Percentiles rank a stretch among this genome's conserved stretches.
Conservation (phyloP, 2,329 filamentous ascomycete species). For the Nemania abortiva region DNA sequence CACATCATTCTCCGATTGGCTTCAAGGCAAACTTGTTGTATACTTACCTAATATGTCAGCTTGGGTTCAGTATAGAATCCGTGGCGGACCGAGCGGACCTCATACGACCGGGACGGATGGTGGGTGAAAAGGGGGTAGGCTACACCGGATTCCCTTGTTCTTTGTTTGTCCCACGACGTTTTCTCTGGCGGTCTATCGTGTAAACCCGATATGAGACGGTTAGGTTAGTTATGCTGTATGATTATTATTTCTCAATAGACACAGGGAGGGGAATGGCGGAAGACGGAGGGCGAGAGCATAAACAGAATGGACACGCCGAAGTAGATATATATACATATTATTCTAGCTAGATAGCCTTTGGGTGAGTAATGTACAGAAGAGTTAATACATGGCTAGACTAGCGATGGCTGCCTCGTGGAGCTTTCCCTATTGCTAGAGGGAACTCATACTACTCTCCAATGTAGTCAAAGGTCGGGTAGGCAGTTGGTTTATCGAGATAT, state of each 20-base stretch:
- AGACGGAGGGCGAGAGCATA: neutral
- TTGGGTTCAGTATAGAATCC: no score
- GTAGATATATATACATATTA: conserved; percentile 16
- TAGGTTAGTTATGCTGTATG: neutral
- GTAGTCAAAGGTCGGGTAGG: neutral
- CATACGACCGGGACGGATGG: no score
- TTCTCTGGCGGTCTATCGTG: no score
- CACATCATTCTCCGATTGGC: no score
- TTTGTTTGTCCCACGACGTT: no score
- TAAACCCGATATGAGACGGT: neutral
- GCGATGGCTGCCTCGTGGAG: neutral
- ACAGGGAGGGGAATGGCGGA: neutral
- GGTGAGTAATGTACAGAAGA: conserved; percentile 19
- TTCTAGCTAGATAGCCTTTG: neutral
- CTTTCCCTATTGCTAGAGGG: neutral
- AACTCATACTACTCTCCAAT: neutral
- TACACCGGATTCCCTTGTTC: no score
- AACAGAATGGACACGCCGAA: no score
- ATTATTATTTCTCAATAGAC: neutral
- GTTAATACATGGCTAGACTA: conserved; percentile 5
- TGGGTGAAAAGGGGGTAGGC: no score
- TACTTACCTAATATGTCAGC: no score
- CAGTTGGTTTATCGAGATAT: neutral
- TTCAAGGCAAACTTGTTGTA: no score
- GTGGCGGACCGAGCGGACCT: no score